These are phyloP conservation scores for Begonia masoniana DNA, from an alignment of 306 rosid species.

Conservation along the genomic window DNA sequence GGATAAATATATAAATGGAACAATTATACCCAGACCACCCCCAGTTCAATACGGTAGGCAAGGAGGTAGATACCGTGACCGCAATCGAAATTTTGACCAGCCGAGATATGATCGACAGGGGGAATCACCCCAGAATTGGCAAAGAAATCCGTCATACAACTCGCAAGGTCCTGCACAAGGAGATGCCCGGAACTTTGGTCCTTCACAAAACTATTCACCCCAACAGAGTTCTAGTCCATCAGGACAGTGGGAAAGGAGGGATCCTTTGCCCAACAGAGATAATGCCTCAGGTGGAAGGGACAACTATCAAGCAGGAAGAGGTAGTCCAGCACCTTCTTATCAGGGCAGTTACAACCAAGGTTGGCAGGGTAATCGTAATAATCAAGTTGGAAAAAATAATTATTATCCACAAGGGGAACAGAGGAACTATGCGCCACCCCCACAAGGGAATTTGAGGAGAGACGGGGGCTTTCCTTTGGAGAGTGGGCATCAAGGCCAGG, in stretches of 20 bases:
- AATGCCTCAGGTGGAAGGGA: conserved; percentile 27
- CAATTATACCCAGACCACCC: conserved; percentile 77
- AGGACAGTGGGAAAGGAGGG: conserved; percentile 40
- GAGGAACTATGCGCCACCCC: conserved; percentile 27
- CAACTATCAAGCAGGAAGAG: conserved; percentile 18
- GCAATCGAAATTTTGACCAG: conserved; percentile 29
- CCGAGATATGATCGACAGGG: conserved; percentile 21
- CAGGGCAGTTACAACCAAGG: conserved; percentile 35
- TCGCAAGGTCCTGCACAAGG: conserved; percentile 29
- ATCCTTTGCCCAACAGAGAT: conserved; percentile 14
- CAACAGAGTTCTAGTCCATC: conserved; percentile 32
- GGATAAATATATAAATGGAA: conserved; percentile 72
- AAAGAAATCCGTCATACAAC: conserved; percentile 27
- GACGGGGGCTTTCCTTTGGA: conserved; percentile 18
- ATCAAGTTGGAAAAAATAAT: conserved; percentile 23
- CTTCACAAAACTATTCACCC: conserved; percentile 32
- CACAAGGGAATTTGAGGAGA: conserved; percentile 26
- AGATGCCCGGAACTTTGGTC: conserved; percentile 38
- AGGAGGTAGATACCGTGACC: conserved; percentile 26
- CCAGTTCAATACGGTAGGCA: conserved; percentile 64
- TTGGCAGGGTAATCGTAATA: conserved; percentile 11
- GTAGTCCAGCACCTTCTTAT: conserved; percentile 29
- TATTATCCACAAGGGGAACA: conserved; percentile 36
- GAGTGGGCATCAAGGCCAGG: conserved; percentile 21
- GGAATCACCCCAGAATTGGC: conserved; percentile 23